Base-by-base conservation (phyloP, 2,329 filamentous ascomycete genomes). In the Akanthomyces dipterigenus region DNA sequence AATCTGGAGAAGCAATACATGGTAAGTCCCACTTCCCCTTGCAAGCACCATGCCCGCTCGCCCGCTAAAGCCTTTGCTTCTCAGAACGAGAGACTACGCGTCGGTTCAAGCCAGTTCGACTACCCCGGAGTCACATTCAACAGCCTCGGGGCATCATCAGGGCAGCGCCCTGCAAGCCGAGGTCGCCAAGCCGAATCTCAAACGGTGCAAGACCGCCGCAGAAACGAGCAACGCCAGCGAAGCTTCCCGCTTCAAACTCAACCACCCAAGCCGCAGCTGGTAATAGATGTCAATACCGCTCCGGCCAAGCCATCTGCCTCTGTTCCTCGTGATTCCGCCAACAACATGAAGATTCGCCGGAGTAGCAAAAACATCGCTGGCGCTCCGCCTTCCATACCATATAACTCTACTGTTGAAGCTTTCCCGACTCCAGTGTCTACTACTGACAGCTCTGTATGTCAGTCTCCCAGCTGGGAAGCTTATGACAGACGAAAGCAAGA, bases 381-480 rank as follows among this genome's bases (percentile, higher is more conserved):
- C 22, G 18, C 28, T 8, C 62, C 62, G 3, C 62, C 57, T 11
- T 63, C 62, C 9, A 54, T 63, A 18, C 56, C 53, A 40, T 63
- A 63, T 28, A 61, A 40, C 50, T 49, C 62, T n/a, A 61, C 53
- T 6, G 51, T 53, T 7, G 51, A 53, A n/a, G 57, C 56, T 55
- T 45, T 51, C 36, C 42, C 56, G 16, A 45, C 51, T 2, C 54
- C 62, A 18, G 28, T 40, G 3, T 60, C 56, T 18, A 22, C 18
- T 11, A 69, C 70, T 22, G 68, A 66, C 31, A 66, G 65, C 6
- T 72, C 73, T 0, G 82, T 86, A 59, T 87, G 84, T 63, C 82
- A 85, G 60, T 87, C 84, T 1, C 84, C 84, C 1, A 85, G 79
- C 60, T 87, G 84, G 84, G 83, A 85, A 64, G 79, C 81, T 24